Evolutionary conservation across 148 eudicot genomes (phyloP).

Genomic region (Linanthus parryae): DNA sequence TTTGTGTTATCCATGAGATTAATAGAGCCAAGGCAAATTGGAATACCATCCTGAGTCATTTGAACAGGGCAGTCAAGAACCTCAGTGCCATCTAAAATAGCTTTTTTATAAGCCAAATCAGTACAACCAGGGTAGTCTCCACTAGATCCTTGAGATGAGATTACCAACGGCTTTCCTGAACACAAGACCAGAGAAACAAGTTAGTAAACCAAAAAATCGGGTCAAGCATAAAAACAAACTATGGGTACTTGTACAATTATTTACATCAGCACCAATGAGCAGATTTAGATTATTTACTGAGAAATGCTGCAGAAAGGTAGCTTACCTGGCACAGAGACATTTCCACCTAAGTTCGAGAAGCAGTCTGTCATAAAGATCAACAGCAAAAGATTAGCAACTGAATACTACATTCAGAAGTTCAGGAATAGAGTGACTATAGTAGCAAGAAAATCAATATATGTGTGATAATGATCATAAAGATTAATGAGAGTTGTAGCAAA

Average conservation of each 20-base stretch:
- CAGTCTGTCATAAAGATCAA: conserved; percentile 45
- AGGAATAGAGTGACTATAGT: neutral
- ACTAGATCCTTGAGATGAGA: conserved; percentile 79
- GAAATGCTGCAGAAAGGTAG: neutral
- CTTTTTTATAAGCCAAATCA: conserved; percentile 57
- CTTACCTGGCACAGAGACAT: conserved; percentile 45
- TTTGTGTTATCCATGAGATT: conserved; percentile 63
- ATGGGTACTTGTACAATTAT: too few relatives aligned
- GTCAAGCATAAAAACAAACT: too few relatives aligned
- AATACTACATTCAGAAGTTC: neutral
- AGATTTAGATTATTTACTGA: too few relatives aligned
- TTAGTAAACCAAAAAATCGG: neutral
- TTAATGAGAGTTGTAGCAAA: too few relatives aligned
- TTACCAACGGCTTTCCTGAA: conserved; percentile 59
- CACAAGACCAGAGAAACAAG: conserved; percentile 7
- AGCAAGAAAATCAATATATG: neutral
- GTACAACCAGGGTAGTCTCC: conserved; percentile 91
- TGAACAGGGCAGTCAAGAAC: conserved; percentile 86
- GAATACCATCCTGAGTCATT: conserved; percentile 74
- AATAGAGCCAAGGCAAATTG: conserved; percentile 71
- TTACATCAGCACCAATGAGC: too few relatives aligned
- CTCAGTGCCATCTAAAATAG: conserved; percentile 79
- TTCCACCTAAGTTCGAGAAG: conserved; percentile 60
- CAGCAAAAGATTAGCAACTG: conserved; percentile 16
- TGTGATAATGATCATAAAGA: neutral